These are phyloP conservation scores for Phytophthora cryptogea DNA, from an alignment of 352 stramenopile genomes.

Conservation along the genomic window DNA sequence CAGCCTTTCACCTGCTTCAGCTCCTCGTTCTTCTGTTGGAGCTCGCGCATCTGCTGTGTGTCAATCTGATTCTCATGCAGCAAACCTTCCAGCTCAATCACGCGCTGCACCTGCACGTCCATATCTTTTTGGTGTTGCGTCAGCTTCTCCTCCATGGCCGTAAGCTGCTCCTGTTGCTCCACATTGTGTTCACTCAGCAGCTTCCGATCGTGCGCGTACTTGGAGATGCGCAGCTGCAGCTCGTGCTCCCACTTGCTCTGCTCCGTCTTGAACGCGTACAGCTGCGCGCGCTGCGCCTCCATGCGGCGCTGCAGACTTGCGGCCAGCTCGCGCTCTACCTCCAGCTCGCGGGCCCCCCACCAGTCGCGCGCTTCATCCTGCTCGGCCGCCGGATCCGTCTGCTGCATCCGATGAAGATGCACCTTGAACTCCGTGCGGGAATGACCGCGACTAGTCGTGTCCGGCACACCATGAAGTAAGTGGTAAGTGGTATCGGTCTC, in stretches of 20 bases:
- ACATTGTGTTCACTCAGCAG: slow-evolving; percentile 83
- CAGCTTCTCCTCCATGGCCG: slow-evolving; percentile 54
- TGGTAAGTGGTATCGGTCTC: neutral
- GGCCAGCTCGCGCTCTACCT: slow-evolving; percentile 43
- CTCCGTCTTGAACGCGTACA: slow-evolving; percentile 80
- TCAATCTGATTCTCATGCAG: slow-evolving; percentile 51
- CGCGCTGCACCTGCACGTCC: slow-evolving; percentile 57
- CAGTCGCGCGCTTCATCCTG: slow-evolving; percentile 46
- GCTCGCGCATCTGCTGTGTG: slow-evolving; percentile 35
- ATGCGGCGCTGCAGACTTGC: slow-evolving; percentile 65
- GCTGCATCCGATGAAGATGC: neutral
- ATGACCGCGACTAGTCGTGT: neutral
- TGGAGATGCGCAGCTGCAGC: slow-evolving; percentile 72
- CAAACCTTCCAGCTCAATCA: slow-evolving; percentile 69
- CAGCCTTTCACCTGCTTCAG: slow-evolving; percentile 42
- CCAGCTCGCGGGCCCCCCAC: slow-evolving; percentile 58
- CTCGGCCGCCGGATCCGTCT: slow-evolving; percentile 2
- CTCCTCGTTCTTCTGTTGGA: slow-evolving; percentile 48
- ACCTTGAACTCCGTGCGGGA: neutral
- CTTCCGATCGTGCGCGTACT: slow-evolving; percentile 82
- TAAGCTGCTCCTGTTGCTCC: slow-evolving; percentile 66
- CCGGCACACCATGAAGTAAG: neutral
- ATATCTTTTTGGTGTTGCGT: slow-evolving; percentile 53
- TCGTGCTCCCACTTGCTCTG: slow-evolving; percentile 86
- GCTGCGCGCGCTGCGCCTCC: slow-evolving; percentile 70